Evolutionary conservation across 345 rosid genomes (phyloP).

Genomic region (Eucalyptus virginea): DNA sequence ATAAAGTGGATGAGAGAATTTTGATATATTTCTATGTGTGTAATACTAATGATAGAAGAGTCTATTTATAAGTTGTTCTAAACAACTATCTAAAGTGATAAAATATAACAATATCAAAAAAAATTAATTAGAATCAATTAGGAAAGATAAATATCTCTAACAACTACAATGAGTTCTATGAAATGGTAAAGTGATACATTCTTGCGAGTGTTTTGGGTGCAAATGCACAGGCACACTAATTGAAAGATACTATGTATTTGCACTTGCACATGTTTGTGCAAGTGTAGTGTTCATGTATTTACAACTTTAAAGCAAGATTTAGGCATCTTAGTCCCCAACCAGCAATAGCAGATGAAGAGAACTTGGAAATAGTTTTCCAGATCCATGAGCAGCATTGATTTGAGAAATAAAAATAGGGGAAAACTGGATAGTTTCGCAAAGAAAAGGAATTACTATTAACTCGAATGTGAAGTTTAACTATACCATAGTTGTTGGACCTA

Average conservation of each 20-base stretch:
- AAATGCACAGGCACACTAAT: constrained; percentile 50
- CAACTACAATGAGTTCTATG: constrained; percentile 70
- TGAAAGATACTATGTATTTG: not conserved
- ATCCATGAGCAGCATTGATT: not conserved
- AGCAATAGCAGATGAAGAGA: not conserved
- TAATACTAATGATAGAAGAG: too few relatives aligned
- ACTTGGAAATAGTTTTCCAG: not conserved
- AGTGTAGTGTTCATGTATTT: not conserved
- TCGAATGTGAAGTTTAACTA: not conserved
- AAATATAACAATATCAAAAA: too few relatives aligned
- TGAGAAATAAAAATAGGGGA: not conserved
- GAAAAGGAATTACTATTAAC: not conserved
- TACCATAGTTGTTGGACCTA: not conserved
- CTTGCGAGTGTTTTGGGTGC: constrained; percentile 48
- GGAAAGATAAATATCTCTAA: too few relatives aligned
- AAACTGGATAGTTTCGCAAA: not conserved
- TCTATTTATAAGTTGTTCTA: too few relatives aligned
- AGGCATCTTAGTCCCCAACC: not conserved
- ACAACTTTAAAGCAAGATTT: not conserved
- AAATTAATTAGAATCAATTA: too few relatives aligned
- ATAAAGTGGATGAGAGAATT: too few relatives aligned
- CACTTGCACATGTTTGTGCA: not conserved
- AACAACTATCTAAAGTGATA: too few relatives aligned
- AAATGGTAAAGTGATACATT: constrained; percentile 36
- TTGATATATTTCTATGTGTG: too few relatives aligned